Conservation (phyloP, 768 basidiomycete species). For the Inosperma sp. region DNA sequence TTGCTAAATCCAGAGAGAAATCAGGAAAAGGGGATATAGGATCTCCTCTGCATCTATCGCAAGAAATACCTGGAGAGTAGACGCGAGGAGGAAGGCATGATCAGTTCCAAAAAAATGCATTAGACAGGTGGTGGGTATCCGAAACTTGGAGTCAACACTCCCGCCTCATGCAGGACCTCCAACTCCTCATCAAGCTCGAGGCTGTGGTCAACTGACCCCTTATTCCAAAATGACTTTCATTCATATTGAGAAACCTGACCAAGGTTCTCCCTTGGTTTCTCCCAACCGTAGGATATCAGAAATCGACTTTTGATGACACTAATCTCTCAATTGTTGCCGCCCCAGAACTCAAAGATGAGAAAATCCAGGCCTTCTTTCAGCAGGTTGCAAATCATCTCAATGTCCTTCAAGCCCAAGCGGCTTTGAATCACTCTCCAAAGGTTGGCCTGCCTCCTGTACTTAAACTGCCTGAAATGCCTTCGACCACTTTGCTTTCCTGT, state of each 20-base stretch:
- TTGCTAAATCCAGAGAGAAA: constrained; percentile 65
- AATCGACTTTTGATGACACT: constrained; percentile 11
- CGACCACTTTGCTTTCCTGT: constrained; percentile 3
- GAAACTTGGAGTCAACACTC: constrained; percentile 31
- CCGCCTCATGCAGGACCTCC: constrained; percentile 56
- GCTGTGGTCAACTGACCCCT: constrained; percentile 23
- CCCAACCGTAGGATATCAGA: no score
- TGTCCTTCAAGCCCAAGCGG: constrained; percentile 55
- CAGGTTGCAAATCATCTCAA: constrained; percentile 81
- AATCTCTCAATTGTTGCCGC: constrained; percentile 47
- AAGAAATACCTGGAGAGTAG: constrained; percentile 68
- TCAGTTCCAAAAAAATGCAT: constrained; percentile 28
- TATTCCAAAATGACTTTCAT: constrained; percentile 16
- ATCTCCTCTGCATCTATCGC: constrained; percentile 82
- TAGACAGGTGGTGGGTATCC: constrained; percentile 13
- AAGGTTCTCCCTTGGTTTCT: constrained; percentile 15
- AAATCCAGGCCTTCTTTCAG: constrained; percentile 79
- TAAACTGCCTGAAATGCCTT: constrained; percentile 11
- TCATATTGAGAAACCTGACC: constrained; percentile 17
- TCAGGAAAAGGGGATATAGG: constrained; percentile 97
- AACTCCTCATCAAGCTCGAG: constrained; percentile 53
- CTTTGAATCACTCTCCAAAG: constrained; percentile 3
- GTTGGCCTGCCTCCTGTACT: constrained; percentile 9
- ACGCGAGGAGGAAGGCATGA: constrained; percentile 55
- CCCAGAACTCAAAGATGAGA: constrained; percentile 70